Conservation (phyloP, 2,329 filamentous ascomycete species). For the Shiraia bambusicola region DNA sequence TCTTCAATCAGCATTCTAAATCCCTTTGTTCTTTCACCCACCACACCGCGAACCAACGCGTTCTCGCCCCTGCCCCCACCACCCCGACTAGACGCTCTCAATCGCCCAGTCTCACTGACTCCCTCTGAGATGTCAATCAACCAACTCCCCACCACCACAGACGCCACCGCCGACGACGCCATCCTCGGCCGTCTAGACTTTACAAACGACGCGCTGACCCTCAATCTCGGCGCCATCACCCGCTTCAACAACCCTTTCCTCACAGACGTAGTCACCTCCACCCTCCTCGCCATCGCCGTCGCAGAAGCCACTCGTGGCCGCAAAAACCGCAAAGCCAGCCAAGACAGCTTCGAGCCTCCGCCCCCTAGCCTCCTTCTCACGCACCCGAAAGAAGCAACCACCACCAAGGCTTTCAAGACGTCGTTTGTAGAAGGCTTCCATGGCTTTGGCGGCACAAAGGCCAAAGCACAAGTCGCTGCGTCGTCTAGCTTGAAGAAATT, state of each 20-base stretch:
- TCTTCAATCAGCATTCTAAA: slow-evolving; percentile 42
- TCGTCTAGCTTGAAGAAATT: slow-evolving; percentile 28
- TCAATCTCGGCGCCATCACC: slow-evolving; percentile 49
- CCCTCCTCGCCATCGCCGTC: slow-evolving; percentile 49
- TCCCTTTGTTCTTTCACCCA: slow-evolving; percentile 42
- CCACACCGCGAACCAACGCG: slow-evolving; percentile 33
- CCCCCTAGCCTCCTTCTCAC: slow-evolving; percentile 28
- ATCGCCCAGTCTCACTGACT: slow-evolving; percentile 34
- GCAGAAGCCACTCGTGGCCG: slow-evolving; percentile 46
- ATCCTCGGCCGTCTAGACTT: slow-evolving; percentile 51
- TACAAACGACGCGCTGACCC: slow-evolving; percentile 42
- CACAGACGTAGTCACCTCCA: slow-evolving; percentile 47
- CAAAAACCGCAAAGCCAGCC: slow-evolving; percentile 16
- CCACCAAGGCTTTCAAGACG: slow-evolving; percentile 32
- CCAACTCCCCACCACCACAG: slow-evolving; percentile 39
- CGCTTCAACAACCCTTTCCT: slow-evolving; percentile 49
- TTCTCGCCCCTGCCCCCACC: slow-evolving; percentile 36
- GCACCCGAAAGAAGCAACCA: slow-evolving; percentile 27
- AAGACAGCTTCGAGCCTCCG: slow-evolving; percentile 36
- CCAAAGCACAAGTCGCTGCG: slow-evolving; percentile 20
- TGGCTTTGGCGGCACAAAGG: slow-evolving; percentile 31
- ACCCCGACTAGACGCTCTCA: slow-evolving; percentile 22
- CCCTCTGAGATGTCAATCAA: slow-evolving; percentile 37
- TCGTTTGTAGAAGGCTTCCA: slow-evolving; percentile 38
- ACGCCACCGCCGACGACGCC: slow-evolving; percentile 39